Evolutionary conservation across 345 rosid species (phyloP).

Genomic region (Hibiscus syriacus): DNA sequence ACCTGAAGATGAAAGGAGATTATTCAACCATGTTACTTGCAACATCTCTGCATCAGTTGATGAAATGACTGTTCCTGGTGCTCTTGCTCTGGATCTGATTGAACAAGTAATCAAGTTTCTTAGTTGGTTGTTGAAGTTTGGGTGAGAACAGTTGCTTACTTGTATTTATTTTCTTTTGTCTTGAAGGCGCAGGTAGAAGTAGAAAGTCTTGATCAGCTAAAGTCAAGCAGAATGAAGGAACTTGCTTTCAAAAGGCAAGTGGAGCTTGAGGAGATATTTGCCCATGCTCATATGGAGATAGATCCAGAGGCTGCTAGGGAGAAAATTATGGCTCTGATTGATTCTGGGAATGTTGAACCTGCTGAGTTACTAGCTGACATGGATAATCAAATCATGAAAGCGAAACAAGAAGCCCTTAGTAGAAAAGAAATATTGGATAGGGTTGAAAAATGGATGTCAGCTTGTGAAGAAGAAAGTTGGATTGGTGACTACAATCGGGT

Average conservation of each 20-base stretch:
- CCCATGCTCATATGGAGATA: constrained; percentile 66
- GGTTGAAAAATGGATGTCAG: neutral
- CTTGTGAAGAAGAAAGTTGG: neutral
- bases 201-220: constrained; percentile 86
- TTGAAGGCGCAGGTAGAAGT: constrained; percentile 90
- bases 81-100: constrained; percentile 85
- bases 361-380: constrained; percentile 80
- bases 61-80: constrained; percentile 68
- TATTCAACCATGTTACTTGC: constrained; percentile 83
- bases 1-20: constrained; percentile 63
- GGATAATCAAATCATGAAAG: constrained; percentile 85
- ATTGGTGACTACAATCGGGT: neutral
- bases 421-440: neutral
- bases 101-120: constrained; percentile 50
- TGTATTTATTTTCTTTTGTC: constrained; percentile 4
- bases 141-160: constrained; percentile 16
- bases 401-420: constrained; percentile 49
- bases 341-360: constrained; percentile 89
- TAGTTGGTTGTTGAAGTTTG: neutral
- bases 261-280: constrained; percentile 90
- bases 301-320: constrained; percentile 82
- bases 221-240: constrained; percentile 95
- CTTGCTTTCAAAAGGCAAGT: constrained; percentile 85
- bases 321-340: constrained; percentile 72
- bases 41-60: constrained; percentile 80